Percentiles rank a stretch among this genome's conserved stretches.
Conservation (phyloP, 139 green algal genomes). For the Chlorella sorokiniana region DNA sequence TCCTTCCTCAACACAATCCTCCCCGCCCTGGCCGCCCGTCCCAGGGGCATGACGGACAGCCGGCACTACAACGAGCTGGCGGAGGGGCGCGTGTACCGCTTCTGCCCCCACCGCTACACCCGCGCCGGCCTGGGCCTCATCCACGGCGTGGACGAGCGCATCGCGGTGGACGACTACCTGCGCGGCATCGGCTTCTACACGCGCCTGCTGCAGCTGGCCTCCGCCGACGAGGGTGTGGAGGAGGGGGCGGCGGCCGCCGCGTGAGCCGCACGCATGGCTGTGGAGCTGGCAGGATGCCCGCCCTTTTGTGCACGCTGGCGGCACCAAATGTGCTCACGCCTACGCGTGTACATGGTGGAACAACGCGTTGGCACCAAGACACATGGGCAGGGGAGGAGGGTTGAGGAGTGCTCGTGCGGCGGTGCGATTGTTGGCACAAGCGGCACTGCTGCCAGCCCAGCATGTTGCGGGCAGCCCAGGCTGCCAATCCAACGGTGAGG, state of each 20-base stretch:
- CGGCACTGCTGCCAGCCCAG: too few relatives aligned
- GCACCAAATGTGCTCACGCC: too few relatives aligned
- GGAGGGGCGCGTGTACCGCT: conserved; percentile 18
- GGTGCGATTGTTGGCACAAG: too few relatives aligned
- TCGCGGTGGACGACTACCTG: conserved; percentile 26
- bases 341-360: too few relatives aligned
- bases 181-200: background rate
- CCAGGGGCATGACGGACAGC: conserved; percentile 23
- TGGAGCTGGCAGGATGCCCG: background rate
- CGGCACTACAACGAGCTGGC: background rate
- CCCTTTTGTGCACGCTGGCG: too few relatives aligned
- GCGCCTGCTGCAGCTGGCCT: background rate
- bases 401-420: too few relatives aligned
- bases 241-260: background rate
- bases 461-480: too few relatives aligned
- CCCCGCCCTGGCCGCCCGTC: too few relatives aligned
- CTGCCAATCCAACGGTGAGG: too few relatives aligned
- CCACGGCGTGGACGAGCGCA: conserved; percentile 72
- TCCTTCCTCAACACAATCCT: background rate
- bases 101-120: conserved; percentile 22
- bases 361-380: too few relatives aligned
- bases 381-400: too few relatives aligned
- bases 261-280: background rate
- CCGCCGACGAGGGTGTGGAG: background rate
- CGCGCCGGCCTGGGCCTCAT: conserved; percentile 52